Evolutionary conservation across 2,329 filamentous ascomycete genomes (phyloP).

Genomic region (Ambrosiella cleistominuta): DNA sequence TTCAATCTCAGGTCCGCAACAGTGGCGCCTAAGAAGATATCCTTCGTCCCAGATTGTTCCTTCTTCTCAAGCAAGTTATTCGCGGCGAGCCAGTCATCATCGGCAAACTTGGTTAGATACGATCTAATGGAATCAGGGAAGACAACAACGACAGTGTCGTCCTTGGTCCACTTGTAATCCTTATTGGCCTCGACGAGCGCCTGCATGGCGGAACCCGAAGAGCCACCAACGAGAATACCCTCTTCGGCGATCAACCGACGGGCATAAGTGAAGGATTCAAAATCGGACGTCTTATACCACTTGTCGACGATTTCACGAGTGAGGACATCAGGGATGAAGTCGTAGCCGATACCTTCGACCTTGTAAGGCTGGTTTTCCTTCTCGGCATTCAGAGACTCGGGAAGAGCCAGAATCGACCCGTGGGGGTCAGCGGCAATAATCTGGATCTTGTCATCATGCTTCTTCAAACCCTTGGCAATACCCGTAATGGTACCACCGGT

Average conservation of each 20-base stretch:
- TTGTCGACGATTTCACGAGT: constrained; percentile 64
- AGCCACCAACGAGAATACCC: constrained; percentile 81
- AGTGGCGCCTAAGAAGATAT: constrained; percentile 62
- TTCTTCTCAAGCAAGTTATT: constrained; percentile 60
- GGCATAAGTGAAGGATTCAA: constrained; percentile 80
- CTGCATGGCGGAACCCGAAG: constrained; percentile 79
- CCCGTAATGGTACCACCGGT: constrained; percentile 94
- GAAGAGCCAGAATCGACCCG: constrained; percentile 77
- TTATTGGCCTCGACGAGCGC: constrained; percentile 61
- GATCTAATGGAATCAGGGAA: constrained; percentile 92
- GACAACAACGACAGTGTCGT: constrained; percentile 78
- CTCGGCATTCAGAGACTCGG: constrained; percentile 61
- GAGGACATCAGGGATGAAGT: constrained; percentile 91
- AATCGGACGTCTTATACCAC: constrained; percentile 97
- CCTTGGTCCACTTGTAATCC: constrained; percentile 60
- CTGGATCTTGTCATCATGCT: constrained; percentile 73
- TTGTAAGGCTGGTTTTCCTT: constrained; percentile 78
- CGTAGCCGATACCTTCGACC: constrained; percentile 96
- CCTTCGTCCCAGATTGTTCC: constrained; percentile 20
- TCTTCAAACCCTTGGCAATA: constrained; percentile 65
- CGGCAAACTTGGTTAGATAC: constrained; percentile 95
- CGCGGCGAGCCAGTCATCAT: constrained; percentile 96
- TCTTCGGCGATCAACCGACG: constrained; percentile 83
- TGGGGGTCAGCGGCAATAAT: constrained; percentile 84
- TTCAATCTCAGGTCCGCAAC: constrained; percentile 75